Percentiles rank a stretch among this genome's conserved stretches.
These are phyloP conservation scores for Datura wrightii DNA, from an alignment of 257 asterid genomes.

Conservation along the genomic window DNA sequence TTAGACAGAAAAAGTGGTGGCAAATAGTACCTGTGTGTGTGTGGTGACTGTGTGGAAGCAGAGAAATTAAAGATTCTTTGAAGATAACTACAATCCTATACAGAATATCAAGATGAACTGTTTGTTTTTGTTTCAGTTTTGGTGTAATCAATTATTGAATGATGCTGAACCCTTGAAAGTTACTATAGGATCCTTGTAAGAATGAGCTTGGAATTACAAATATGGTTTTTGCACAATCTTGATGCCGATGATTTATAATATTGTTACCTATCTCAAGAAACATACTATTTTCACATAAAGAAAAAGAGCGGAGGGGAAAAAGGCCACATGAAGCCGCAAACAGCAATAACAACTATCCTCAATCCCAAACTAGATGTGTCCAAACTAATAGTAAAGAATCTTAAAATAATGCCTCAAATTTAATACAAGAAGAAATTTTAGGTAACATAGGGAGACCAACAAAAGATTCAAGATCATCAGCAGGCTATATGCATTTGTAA, in stretches of 20 bases:
- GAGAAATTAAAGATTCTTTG: constrained; percentile 7
- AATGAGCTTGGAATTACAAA: background rate
- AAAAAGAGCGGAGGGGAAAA: background rate
- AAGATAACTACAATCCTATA: background rate
- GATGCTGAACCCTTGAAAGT: constrained; percentile 5
- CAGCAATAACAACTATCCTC: background rate
- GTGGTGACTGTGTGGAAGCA: background rate
- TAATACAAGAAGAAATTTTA: background rate
- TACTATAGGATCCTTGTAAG: background rate
- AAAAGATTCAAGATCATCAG: background rate
- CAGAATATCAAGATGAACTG: constrained; percentile 21
- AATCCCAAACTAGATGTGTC: background rate
- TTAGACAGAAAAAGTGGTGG: constrained; percentile 18
- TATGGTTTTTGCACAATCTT: constrained; percentile 1
- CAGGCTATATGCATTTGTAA: background rate
- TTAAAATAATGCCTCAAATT: background rate
- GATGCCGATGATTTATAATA: background rate
- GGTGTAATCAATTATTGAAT: background rate
- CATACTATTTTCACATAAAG: background rate
- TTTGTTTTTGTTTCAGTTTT: constrained; percentile 8
- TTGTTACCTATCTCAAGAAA: background rate
- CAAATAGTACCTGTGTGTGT: background rate
- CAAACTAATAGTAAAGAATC: background rate
- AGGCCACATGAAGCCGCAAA: background rate
- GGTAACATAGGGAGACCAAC: background rate